Conservation (phyloP, 2,329 filamentous ascomycete genomes). For the Trichoderma cornu-damae region DNA sequence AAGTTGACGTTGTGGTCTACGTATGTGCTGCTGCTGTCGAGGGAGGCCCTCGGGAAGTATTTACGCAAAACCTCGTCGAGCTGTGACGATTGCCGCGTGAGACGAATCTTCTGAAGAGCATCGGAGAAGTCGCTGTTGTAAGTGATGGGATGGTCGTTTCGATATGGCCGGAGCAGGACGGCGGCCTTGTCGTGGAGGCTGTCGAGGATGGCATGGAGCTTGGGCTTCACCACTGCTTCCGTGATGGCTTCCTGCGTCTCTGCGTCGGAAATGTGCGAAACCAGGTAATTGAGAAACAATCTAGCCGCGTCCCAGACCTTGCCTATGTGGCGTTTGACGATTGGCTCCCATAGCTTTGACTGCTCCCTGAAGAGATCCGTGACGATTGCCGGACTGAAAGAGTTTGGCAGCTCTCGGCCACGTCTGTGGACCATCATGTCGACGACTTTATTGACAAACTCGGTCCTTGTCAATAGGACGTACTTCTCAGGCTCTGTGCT, state of each 20-base stretch:
- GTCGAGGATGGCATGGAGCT: conserved; percentile 21
- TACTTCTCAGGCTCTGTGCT: not conserved
- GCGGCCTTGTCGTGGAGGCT: conserved; percentile 37
- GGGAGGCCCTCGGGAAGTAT: not conserved
- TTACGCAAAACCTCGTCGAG: not conserved
- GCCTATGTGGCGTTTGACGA: conserved; percentile 33
- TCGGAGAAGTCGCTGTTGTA: conserved; percentile 47
- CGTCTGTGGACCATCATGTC: conserved; percentile 23
- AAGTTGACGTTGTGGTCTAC: not conserved
- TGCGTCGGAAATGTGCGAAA: conserved; percentile 20
- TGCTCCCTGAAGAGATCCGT: conserved; percentile 57
- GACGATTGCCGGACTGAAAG: conserved; percentile 56
- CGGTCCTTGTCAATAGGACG: conserved; percentile 11
- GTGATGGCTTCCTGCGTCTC: conserved; percentile 20
- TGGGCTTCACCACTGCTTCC: conserved; percentile 20
- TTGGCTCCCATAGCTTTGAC: conserved; percentile 47
- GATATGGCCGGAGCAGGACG: conserved; percentile 43
- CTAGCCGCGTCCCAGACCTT: conserved; percentile 19
- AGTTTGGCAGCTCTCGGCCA: conserved; percentile 54
- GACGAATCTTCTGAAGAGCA: conserved; percentile 31
- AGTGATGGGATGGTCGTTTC: conserved; percentile 44
- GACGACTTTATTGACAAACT: conserved; percentile 24
- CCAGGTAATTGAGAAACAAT: conserved; percentile 11
- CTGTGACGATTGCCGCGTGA: conserved; percentile 1
- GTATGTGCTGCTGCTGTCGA: not conserved